Conservation (phyloP, 768 basidiomycete species). For the Russula foetens region DNA sequence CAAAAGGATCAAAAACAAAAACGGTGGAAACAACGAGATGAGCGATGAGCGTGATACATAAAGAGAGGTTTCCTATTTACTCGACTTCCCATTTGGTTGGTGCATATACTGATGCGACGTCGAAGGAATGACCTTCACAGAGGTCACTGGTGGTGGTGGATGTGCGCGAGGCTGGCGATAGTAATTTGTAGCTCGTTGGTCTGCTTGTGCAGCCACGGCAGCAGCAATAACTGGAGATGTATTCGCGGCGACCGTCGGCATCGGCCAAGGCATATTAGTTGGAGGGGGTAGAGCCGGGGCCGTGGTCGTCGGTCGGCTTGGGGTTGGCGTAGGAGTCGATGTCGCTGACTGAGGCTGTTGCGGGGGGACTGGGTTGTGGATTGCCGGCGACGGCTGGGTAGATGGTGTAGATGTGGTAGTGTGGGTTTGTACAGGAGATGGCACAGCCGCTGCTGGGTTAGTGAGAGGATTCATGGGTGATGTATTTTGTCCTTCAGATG, state of each 20-base stretch:
- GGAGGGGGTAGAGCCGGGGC: too few relatives aligned
- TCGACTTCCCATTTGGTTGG: conserved; percentile 19
- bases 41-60: background rate
- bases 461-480: conserved; percentile 13
- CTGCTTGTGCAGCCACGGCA: conserved; percentile 1
- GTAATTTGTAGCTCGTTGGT: conserved; percentile 10
- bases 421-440: conserved; percentile 17
- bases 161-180: conserved; percentile 12
- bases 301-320: conserved; percentile 11
- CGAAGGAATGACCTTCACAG: conserved; percentile 8
- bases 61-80: background rate
- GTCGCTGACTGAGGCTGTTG: conserved; percentile 9
- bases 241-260: conserved; percentile 20
- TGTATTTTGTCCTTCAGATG: conserved; percentile 5
- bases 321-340: conserved; percentile 11
- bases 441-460: background rate
- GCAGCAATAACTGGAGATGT: conserved; percentile 18
- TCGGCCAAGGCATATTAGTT: conserved; percentile 19
- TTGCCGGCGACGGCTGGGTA: conserved; percentile 18
- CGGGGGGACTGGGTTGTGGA: conserved; percentile 10
- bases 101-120: conserved; percentile 17
- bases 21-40: background rate
- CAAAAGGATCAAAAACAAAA: conserved; percentile 1
- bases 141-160: background rate
- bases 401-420: conserved; percentile 16